Conservation (phyloP, 2,329 filamentous ascomycete species). For the Orbilia quercus region DNA sequence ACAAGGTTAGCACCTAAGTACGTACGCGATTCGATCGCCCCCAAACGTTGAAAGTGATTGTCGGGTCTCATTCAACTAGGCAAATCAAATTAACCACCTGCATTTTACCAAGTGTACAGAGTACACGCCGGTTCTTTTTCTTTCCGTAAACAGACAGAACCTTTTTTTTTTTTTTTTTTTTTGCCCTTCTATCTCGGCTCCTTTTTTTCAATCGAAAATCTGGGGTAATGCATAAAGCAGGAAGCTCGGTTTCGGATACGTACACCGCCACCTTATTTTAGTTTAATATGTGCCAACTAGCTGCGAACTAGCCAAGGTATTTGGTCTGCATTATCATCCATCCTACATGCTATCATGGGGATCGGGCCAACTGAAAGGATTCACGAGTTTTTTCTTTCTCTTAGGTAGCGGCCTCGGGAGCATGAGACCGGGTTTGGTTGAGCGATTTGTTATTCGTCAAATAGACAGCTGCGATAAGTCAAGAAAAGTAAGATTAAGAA, state of each 20-base stretch:
- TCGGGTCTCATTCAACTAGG: slow-evolving; percentile 11
- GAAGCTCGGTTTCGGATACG: slow-evolving; percentile 51
- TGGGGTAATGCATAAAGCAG: slow-evolving; percentile 57
- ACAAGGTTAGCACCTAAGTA: slow-evolving; percentile 53
- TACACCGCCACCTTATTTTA: slow-evolving; percentile 51
- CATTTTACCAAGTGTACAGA: too few species aligned
- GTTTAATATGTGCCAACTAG: slow-evolving; percentile 28
- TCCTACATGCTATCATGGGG: slow-evolving; percentile 40
- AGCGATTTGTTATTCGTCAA: slow-evolving; percentile 56
- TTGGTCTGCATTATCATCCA: slow-evolving; percentile 39
- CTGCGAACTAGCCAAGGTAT: slow-evolving; percentile 28
- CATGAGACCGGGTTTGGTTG: slow-evolving; percentile 23
- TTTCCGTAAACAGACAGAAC: slow-evolving; percentile 38
- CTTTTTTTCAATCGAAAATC: slow-evolving; percentile 55
- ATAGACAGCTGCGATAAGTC: slow-evolving; percentile 23
- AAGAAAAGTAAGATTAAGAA: neutral
- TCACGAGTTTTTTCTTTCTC: slow-evolving; percentile 20
- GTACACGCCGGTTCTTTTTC: slow-evolving; percentile 26
- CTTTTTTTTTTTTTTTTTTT: neutral
- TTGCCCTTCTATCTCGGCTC: slow-evolving; percentile 21
- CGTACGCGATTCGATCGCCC: slow-evolving; percentile 14
- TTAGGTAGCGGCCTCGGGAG: slow-evolving; percentile 35
- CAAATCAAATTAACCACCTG: too few species aligned
- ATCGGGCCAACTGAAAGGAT: slow-evolving; percentile 34
- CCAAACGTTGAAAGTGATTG: slow-evolving; percentile 8